Base-by-base conservation (phyloP, 2,329 filamentous ascomycete genomes). In the Nectriaceae sp. region DNA sequence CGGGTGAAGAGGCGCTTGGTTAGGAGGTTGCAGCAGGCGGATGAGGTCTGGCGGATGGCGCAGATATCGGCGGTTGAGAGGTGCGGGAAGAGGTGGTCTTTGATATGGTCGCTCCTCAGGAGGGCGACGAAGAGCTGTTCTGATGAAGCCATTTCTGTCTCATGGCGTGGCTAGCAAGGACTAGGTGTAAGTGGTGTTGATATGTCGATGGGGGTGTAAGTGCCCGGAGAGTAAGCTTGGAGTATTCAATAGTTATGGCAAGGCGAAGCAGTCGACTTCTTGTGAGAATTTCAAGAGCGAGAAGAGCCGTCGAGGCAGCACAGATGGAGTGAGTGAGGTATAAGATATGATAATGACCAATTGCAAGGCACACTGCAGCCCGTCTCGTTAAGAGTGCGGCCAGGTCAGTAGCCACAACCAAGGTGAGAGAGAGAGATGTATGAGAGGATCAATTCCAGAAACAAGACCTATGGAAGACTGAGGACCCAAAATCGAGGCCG, bases 1-100 rank as follows among this genome's bases (percentile, higher is more conserved):
- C 85, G 79, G 56, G 82, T 72, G 73, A 92, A 92, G 61, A 90
- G 78, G 47, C 77, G 74, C 64, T 82, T 84, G 59, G 87, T 89
- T 63, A 87, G 77, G 57, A 88, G 76, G 57, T 85, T 83, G 66
- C 84, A 85, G 70, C 84, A 87, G 59, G 87, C 84, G 60, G 86
- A 84, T 61, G 82, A 88, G 60, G 84, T 78, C 46, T 87, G 77
- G 51, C 88, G 83, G 44, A 91, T 62, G 54, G 78, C 73, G 70
- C 79, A 80, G 54, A 83, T 68, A 60, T 82, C 79, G 50, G 73
- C 60, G 44, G 74, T 77, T 55, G 74, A 65, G 54, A 84, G 70
- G 44, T 72, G 58, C 49, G 73, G 68, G 58, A 83, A 75, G 61
- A 84, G 72, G 41, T 53, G 65, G 63, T 79, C 71, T 46, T 76